phyloP scores from a whole-genome alignment of 768 basidiomycete species.

The Crepidotus variabilis region DNA sequence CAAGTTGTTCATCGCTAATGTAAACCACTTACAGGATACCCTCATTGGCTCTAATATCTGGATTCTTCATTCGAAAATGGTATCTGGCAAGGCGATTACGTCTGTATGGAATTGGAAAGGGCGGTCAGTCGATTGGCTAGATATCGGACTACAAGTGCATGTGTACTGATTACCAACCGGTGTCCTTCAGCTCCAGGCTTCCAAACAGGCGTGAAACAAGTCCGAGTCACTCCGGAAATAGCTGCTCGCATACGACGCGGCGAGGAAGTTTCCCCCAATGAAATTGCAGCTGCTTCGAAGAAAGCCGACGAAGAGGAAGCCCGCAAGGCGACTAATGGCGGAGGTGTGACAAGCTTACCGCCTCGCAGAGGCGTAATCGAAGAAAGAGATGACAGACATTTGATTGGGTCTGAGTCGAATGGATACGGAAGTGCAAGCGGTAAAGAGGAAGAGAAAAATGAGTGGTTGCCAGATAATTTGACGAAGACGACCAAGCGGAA shows the following conservation, averaged over 20 bases:
- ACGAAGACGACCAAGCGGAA: conserved; percentile 40
- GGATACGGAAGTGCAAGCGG: conserved; percentile 5
- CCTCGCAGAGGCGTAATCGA: conserved; percentile 18
- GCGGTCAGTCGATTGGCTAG: conserved; percentile 30
- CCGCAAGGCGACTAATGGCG: conserved; percentile 7
- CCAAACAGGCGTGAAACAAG: conserved; percentile 46
- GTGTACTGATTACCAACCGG: not conserved
- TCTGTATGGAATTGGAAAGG: conserved; percentile 53
- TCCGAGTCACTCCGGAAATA: conserved; percentile 53
- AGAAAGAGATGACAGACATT: conserved; percentile 20
- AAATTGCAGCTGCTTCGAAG: conserved; percentile 43
- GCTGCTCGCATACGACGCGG: conserved; percentile 48
- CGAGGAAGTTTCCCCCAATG: conserved; percentile 49
- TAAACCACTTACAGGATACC: conserved; percentile 31
- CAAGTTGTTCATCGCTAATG: not conserved
- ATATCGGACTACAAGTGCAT: not conserved
- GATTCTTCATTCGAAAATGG: conserved; percentile 45
- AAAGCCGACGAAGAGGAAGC: conserved; percentile 34
- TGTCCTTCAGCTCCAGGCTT: conserved; percentile 43
- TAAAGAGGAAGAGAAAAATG: conserved; percentile 31
- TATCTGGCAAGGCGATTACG: conserved; percentile 41
- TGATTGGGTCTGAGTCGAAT: not conserved
- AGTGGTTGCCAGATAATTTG: conserved; percentile 49
- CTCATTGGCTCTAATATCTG: conserved; percentile 38
- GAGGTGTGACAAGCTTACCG: not conserved